Conservation (phyloP, 2,329 filamentous ascomycete genomes). For the Thielaviopsis ethacetica region DNA sequence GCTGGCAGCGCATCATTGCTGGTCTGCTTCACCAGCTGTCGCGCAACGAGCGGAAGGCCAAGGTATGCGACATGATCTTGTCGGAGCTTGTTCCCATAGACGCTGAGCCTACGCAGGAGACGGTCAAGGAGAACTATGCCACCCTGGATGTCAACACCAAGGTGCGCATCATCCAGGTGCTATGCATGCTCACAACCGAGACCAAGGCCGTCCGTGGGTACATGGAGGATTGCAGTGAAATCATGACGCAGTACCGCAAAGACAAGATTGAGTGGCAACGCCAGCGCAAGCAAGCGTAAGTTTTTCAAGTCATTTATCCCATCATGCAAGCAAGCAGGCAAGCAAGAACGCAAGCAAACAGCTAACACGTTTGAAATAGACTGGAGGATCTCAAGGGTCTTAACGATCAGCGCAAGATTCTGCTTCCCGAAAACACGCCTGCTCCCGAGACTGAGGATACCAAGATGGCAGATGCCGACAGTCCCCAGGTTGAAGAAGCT, state of each 20-base stretch:
- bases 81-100: slow-evolving; percentile 66
- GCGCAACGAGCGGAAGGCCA: slow-evolving; percentile 51
- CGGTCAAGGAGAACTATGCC: slow-evolving; percentile 55
- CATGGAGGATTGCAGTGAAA: slow-evolving; percentile 80
- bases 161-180: slow-evolving; percentile 63
- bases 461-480: slow-evolving; percentile 48
- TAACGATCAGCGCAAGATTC: slow-evolving; percentile 56
- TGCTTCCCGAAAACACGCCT: slow-evolving; percentile 56
- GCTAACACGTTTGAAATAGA: slow-evolving; percentile 26
- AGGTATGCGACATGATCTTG: slow-evolving; percentile 64
- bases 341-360: slow-evolving; percentile 6
- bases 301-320: slow-evolving; percentile 13
- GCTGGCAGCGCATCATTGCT: slow-evolving; percentile 82
- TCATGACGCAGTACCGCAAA: slow-evolving; percentile 89
- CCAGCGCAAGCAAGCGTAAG: slow-evolving; percentile 50
- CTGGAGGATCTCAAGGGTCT: slow-evolving; percentile 54
- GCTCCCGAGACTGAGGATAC: slow-evolving; percentile 37
- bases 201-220: slow-evolving; percentile 77
- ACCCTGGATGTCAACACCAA: slow-evolving; percentile 70
- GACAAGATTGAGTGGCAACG: slow-evolving; percentile 89
- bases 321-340: slow-evolving; percentile 3
- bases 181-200: slow-evolving; percentile 71
- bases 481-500: slow-evolving; percentile 29
- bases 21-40: slow-evolving; percentile 77
- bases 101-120: slow-evolving; percentile 58